Base-by-base conservation (phyloP, 2,329 filamentous ascomycete species). In the Cladosporium colombiae region DNA sequence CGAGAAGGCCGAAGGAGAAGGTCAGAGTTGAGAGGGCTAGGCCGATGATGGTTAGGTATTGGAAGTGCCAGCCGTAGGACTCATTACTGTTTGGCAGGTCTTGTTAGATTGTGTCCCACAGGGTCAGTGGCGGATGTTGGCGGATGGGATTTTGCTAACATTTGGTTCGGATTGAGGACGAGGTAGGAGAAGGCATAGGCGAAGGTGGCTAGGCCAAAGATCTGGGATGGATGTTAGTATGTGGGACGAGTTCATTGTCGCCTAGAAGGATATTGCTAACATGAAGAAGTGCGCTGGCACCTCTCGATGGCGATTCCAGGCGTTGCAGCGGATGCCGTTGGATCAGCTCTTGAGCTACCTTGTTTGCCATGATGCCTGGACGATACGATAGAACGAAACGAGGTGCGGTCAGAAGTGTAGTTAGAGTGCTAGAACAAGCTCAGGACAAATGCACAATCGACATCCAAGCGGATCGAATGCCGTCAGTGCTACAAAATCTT, bases 11-110 rank as follows among this genome's bases (percentile, higher is more conserved):
- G 29, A 85, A 77, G 59, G 77, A 70, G 75, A 92, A 92, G 60
- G 87, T 89, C 55, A 83, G 70, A 13, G 86, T 82, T 0, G 89
- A 84, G 27, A 90, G 79, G 1, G 83, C 80, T 52, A 92, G 83
- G 29, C 89, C 90, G 66, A 92, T 84, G 73, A 92, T 92, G 69
- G 90, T 93, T 35, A 93, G 83, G 73, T 90, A 91, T 75, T 91
- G 88, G 68, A 88, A 85, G 73, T 90, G 85, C 78, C 89, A 88
- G 65, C 90, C 90, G 71, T 89, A 91, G 1, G 86, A 82, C 0
- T 81, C 78, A 60, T 84, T 84, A 23, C 61, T 63, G 61, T n/a
- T n/a, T n/a, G n/a, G n/a, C n/a, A n/a, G n/a, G n/a, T n/a, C n/a
- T n/a, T n/a, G 61, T 55, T 67, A 52, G 58, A 50, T 35, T 11